phyloP scores from a whole-genome alignment of 2,329 filamentous ascomycete genomes.

The Aspergillus neoniger region DNA sequence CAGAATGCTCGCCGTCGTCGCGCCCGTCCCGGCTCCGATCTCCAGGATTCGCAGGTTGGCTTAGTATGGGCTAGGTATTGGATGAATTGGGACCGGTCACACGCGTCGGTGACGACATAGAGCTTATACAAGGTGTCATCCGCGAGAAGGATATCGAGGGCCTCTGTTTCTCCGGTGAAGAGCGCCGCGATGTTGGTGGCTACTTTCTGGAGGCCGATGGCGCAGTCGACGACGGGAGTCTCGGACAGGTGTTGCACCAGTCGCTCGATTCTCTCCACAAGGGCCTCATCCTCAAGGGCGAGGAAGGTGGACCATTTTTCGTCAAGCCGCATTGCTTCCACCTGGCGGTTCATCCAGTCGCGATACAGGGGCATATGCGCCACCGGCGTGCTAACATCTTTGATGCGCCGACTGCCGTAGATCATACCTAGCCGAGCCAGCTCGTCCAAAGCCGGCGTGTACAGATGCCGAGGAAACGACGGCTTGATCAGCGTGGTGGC shows the following conservation, averaged over 20 bases:
- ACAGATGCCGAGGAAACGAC: constrained; percentile 6
- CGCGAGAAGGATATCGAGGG: neutral
- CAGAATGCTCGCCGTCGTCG: constrained; percentile 9
- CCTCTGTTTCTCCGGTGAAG: neutral
- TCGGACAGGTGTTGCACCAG: constrained; percentile 3
- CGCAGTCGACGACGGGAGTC: neutral
- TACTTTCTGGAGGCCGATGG: constrained; percentile 4
- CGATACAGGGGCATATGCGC: neutral
- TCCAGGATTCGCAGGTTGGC: constrained; percentile 14
- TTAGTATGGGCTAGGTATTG: neutral
- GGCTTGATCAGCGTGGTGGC: constrained; percentile 15
- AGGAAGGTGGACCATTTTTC: neutral
- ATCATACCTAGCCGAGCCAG: constrained; percentile 19
- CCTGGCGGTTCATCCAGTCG: neutral
- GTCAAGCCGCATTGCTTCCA: neutral
- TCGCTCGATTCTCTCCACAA: constrained; percentile 5
- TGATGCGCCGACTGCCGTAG: constrained; percentile 10
- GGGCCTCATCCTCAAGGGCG: neutral
- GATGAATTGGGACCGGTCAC: neutral
- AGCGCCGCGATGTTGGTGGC: neutral
- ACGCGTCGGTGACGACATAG: neutral
- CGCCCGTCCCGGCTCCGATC: constrained; percentile 28
- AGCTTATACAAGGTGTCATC: neutral
- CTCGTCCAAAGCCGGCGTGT: constrained; percentile 10
- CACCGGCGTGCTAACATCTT: neutral